Base-by-base conservation (phyloP, 108 stramenopile genomes). In the Cyclostephanos invisitatus region DNA sequence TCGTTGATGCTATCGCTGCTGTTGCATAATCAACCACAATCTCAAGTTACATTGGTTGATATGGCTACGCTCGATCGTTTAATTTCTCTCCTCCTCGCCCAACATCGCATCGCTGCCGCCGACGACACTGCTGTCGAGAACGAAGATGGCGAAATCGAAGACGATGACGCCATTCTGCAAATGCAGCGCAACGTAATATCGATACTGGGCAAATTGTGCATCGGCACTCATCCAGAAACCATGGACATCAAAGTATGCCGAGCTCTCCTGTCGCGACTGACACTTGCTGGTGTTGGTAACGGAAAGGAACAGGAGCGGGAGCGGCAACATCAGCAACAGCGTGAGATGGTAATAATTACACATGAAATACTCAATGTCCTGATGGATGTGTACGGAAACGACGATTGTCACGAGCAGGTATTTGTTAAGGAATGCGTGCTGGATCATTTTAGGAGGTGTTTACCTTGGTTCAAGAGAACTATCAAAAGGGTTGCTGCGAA, bases 311-410 rank as follows among this genome's bases (percentile, higher is more conserved):
- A 22, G 29, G 20, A 54, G 10, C 51, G 17, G 24, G 17, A 24
- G 20, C 22, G 21, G 12, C 53, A 49, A 66, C 44, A 46, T 14
- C 44, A 15, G 17, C 14, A 46, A 46, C 44, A 14, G 3, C 12
- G 14, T 3, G 2, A 46, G 44, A 64, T 55, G 9, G 38, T 78
- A 10, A 46, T 78, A 10, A 60, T 72, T 22, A 57, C 78, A 50
- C 62, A 77, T 37, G 83, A 86, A 72, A 63, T 83, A 22, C 49
- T 86, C 42, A 82, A 87, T 71, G 75, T 85, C 17, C 47, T 89
- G 10, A 89, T 89, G 80, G 86, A 89, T 62, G 77, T 86, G 62
- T 89, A 86, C 62, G 86, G 89, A n/a, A 68, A 82, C 37, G 85
- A 86, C 67, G 83, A 85, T 56, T 76, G 74, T 51, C 74, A 87